Evolutionary conservation across 768 basidiomycete genomes (phyloP), one percentile per base, ranked within the genome.

Genomic region (Aureoboletus auriporus): DNA sequence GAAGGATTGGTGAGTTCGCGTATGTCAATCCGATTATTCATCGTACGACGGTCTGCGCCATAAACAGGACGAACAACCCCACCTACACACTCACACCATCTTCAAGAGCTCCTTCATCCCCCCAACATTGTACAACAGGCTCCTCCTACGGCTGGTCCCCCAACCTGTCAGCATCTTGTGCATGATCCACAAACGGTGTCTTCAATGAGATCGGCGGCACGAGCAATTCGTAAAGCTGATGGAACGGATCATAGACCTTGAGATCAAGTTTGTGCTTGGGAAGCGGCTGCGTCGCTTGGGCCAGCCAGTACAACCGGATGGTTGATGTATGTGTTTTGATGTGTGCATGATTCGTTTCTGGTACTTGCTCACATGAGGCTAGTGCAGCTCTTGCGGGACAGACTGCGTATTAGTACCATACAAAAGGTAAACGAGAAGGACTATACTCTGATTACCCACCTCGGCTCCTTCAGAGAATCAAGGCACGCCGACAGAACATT

Each of bases 141-240:
- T 91, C 1, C 75, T 96, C 12, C 91, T 91, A 0, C 80, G 89
- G 0, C 70, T 96, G 56, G 80, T 76, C 35, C 90, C 89, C 1
- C 91, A 95, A 53, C 93, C 94, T 0, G 56, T 68, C 6, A 72
- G 76, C n/a, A 77, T 93, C 39, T 74, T 78, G 2, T 76, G 78
- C 63, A 89, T 93, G 71, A 88, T 94, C 31, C 62, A 69, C 36
- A 66, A 69, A 13, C 71, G 84, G 2, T 68, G 75, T 13, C 52
- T 60, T 8, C 67, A 69, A 4, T 69, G 75, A 1, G 80, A 72
- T 6, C 65, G 69, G 30, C 75, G 88, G 6, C 53, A 74, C n/a
- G 67, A 57, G 28, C 65, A 63, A 42, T 61, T 65, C 8, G 62
- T 54, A 4, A 53, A 61, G 11, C 50, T 80, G 3, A 47, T 54